These are phyloP conservation scores for Stagonosporopsis rhizophila DNA, from an alignment of 2,329 filamentous ascomycete genomes.

Conservation along the genomic window DNA sequence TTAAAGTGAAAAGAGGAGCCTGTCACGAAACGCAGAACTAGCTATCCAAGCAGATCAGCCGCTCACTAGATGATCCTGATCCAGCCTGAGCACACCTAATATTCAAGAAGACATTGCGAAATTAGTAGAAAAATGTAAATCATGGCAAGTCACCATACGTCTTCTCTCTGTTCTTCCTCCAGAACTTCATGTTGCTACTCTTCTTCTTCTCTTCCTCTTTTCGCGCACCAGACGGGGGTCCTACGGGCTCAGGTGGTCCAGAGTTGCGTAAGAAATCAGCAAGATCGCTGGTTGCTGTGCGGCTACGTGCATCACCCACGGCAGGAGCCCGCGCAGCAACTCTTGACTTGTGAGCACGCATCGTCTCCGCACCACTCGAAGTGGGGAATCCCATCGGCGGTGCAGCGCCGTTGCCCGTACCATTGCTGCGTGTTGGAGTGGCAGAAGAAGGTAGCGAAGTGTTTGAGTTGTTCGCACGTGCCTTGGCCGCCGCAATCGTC, in stretches of 20 bases:
- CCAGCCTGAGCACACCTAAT: neutral
- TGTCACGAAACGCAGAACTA: neutral
- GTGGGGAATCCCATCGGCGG: constrained; percentile 24
- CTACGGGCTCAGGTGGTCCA: constrained; percentile 45
- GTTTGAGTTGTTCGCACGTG: constrained; percentile 32
- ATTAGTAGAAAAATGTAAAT: neutral
- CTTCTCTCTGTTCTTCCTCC: constrained; percentile 40
- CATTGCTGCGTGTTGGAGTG: constrained; percentile 24
- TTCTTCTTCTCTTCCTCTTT: constrained; percentile 46
- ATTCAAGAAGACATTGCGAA: neutral
- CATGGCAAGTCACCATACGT: constrained; percentile 32
- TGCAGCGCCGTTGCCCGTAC: constrained; percentile 15
- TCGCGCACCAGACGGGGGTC: constrained; percentile 18
- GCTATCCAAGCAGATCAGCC: neutral
- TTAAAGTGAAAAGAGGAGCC: neutral
- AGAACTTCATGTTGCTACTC: constrained; percentile 38
- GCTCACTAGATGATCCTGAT: neutral
- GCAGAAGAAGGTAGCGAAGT: constrained; percentile 25
- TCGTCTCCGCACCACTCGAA: constrained; percentile 27
- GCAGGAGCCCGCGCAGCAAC: constrained; percentile 39
- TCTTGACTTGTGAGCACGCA: constrained; percentile 36
- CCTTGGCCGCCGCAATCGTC: constrained; percentile 43
- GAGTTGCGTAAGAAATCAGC: constrained; percentile 54
- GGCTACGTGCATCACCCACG: constrained; percentile 26
- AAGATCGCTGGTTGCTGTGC: constrained; percentile 50